These are phyloP conservation scores for Acer campestre DNA, from an alignment of 345 rosid genomes.

Conservation along the genomic window DNA sequence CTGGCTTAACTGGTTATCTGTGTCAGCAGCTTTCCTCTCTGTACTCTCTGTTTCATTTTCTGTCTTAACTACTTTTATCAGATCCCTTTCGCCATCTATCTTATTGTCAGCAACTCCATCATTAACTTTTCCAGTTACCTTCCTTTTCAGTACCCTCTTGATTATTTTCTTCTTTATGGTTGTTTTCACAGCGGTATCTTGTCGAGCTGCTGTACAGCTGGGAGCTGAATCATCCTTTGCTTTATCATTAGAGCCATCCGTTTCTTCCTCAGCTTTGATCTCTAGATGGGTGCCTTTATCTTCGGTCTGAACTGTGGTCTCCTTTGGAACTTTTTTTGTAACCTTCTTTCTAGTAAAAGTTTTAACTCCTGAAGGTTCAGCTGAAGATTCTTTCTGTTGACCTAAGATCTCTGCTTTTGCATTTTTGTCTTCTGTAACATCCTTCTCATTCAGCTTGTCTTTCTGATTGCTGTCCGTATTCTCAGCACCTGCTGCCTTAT, in stretches of 20 bases:
- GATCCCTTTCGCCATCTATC: slow-evolving; percentile 45
- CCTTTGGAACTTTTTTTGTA: slow-evolving; percentile 48
- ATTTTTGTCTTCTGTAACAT: slow-evolving; percentile 42
- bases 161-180: slow-evolving; percentile 70
- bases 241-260: slow-evolving; percentile 42
- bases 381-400: slow-evolving; percentile 45
- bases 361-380: slow-evolving; percentile 42
- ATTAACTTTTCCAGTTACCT: slow-evolving; percentile 45
- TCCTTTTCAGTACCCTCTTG: slow-evolving; percentile 81
- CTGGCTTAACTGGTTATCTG: slow-evolving; percentile 29
- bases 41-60: slow-evolving; percentile 28
- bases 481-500: slow-evolving; percentile 46
- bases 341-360: slow-evolving; percentile 56
- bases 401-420: slow-evolving; percentile 40
- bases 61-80: slow-evolving; percentile 31
- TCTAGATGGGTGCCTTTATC: slow-evolving; percentile 40
- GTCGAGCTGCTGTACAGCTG: slow-evolving; percentile 30
- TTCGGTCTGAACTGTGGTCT: slow-evolving; percentile 34
- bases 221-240: slow-evolving; percentile 49
- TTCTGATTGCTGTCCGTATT: slow-evolving; percentile 40
- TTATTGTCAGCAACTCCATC: slow-evolving; percentile 38
- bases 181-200: slow-evolving; percentile 55
- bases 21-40: slow-evolving; percentile 36
- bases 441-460: slow-evolving; percentile 43
- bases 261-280: slow-evolving; percentile 43